Conservation (phyloP, 176 grass and related monocot genomes). For the Elymus sibiricus region DNA sequence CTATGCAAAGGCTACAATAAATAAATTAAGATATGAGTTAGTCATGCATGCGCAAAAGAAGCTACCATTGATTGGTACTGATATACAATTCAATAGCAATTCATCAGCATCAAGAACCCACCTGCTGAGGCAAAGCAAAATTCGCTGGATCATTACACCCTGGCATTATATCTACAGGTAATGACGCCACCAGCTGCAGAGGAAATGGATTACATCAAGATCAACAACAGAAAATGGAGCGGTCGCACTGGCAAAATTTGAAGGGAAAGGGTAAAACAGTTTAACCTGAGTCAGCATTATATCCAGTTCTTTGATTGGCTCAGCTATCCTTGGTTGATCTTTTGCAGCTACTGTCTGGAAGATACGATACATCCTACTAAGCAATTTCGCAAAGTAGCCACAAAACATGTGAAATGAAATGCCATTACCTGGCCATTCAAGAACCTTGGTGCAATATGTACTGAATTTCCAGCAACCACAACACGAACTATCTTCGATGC, state of each 20-base stretch:
- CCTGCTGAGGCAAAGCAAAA: conserved; percentile 96
- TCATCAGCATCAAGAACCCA: conserved; percentile 23
- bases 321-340: conserved; percentile 89
- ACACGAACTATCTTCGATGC: conserved; percentile 78
- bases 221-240: conserved; percentile 9
- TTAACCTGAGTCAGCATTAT: conserved; percentile 94
- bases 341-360: conserved; percentile 70
- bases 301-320: conserved; percentile 93
- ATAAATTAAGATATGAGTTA: conserved; percentile 30
- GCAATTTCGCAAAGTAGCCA: background rate
- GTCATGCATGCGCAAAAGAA: background rate
- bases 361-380: background rate
- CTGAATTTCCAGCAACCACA: conserved; percentile 86
- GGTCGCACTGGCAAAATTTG: conserved; percentile 2
- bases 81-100: conserved; percentile 1
- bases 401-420: conserved; percentile 14
- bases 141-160: conserved; percentile 88
- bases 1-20: conserved; percentile 75
- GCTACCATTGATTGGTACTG: background rate
- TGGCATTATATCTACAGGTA: conserved; percentile 96
- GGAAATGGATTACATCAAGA: conserved; percentile 16
- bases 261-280: background rate
- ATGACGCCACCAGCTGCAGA: conserved; percentile 73
- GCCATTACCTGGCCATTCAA: conserved; percentile 73
- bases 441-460: conserved; percentile 67